Evolutionary conservation across 768 basidiomycete species (phyloP), one percentile per base, ranked within the genome.

Genomic region (Naganishia onofrii): DNA sequence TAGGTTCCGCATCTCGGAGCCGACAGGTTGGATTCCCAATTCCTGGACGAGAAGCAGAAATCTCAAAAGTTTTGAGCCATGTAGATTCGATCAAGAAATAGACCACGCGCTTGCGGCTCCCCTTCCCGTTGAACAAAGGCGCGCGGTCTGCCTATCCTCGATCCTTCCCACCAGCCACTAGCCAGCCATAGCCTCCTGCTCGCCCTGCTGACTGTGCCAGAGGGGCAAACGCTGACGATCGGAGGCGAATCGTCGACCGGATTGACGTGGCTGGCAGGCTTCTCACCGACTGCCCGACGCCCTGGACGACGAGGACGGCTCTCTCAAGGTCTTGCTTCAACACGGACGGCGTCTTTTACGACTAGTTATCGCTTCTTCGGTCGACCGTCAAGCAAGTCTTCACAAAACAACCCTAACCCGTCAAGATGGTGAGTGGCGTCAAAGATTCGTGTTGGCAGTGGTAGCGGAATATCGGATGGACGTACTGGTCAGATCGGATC

Each of bases 311-410:
- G 60, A 10, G 9, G 60, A 63, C 60, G 60, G 60, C 60, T 63
- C 60, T 63, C 60, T 63, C 58, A 63, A 63, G 60, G 60, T 63
- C 42, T 63, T 63, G 38, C 38, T 44, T 42, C 60, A 44, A 44
- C 42, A 34, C 60, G 38, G 60, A 63, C 60, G 57, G 57, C 32
- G 32, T 34, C 57, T 34, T 32, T 58, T 7, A 58, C 29, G 57
- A 34, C 23, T 26, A n/a, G 31, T 31, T 21, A 46, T 28, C 42
- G 38, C 38, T 63, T 44, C 38, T 63, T 63, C 38, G 60, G 60
- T 63, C 60, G 60, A 63, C 60, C 60, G 60, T 63, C 60, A 63
- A 63, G 60, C 60, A 63, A 63, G 60, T 63, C 60, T 63, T 63
- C 60, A 44, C 60, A 63, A 63, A 63, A 63, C 60, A 34, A 26